These are phyloP conservation scores for slime mould (Dictyostelium discoideum) DNA, from an alignment of 78 protist species.

Conservation along the genomic window DNA sequence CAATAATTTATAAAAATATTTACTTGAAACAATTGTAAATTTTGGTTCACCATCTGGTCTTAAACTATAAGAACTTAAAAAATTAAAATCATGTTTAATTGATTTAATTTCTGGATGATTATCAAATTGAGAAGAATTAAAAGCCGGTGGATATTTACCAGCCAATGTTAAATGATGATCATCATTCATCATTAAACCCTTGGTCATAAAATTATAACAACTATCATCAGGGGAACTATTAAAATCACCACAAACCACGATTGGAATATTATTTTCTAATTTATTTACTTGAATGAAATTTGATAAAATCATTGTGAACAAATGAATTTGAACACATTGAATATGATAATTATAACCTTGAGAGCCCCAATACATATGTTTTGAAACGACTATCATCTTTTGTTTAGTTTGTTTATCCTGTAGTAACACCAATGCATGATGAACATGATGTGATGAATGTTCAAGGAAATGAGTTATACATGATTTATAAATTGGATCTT, in stretches of 20 bases:
- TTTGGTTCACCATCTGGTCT: conserved; percentile 57
- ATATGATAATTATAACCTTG: background rate
- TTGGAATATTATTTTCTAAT: background rate
- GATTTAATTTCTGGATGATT: background rate
- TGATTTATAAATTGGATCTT: background rate
- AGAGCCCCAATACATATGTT: conserved; percentile 48
- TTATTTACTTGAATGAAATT: background rate
- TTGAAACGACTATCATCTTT: background rate
- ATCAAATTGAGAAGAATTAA: background rate
- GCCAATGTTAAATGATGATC: background rate
- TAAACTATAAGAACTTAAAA: conserved; percentile 14
- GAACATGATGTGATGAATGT: conserved; percentile 12
- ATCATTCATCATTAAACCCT: background rate
- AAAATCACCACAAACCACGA: conserved; percentile 54
- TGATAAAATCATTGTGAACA: background rate
- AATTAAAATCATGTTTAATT: background rate
- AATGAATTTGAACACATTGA: conserved; percentile 22
- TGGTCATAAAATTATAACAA: background rate
- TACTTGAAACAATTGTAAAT: conserved; percentile 55
- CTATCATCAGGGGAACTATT: conserved; percentile 29
- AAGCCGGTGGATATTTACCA: conserved; percentile 9
- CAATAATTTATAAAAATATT: background rate
- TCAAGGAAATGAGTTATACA: background rate
- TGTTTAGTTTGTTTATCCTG: background rate
- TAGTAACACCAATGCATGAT: background rate